Evolutionary conservation across 306 rosid species (phyloP), one percentile per base, ranked within the genome.

Genomic region (Dalbergia cultrata): DNA sequence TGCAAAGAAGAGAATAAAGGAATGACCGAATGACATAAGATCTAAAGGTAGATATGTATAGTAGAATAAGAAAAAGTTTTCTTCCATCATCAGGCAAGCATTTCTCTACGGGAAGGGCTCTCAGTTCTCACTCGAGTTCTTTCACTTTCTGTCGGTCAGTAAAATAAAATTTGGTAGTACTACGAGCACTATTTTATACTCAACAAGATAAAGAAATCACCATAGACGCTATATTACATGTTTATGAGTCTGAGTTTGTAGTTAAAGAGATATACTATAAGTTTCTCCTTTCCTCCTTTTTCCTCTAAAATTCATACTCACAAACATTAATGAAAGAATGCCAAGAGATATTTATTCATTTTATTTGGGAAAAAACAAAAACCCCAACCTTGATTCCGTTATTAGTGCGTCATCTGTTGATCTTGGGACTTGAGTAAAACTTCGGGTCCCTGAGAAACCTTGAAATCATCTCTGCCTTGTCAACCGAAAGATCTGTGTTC

Each of bases 401-500:
- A 53, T 80, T 85, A 76, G 39, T 50, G 56, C 14, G 60, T 41
- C 62, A 13, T 90, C 88, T 82, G 58, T 87, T 81, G 78, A 95
- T 79, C 85, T 89, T 92, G 76, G 97, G 94, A 80, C 91, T 34
- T 21, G 88, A 83, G 85, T 92, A 90, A 77, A 89, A 88, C 74
- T 87, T 86, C 44, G 93, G 91, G 84, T 95, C 95, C 78, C 91
- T 83, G 84, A 95, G 94, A 83, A 95, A 91, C 85, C 86, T 88
- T 13, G 78, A 86, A 85, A 93, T 57, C 33, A 72, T 73, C 79
- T 88, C 92, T 41, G 95, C 97, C 91, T 95, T 93, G 65, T 93
- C 93, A 41, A 86, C 87, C 34, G 97, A 90, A 80, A 95, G 97
- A 81, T 95, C 97, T 7, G 99, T 91, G 87, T 89, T 95, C 83